A percentile compares a stretch with the other conserved stretches of the same genome.
Conservation (phyloP, 495 filamentous ascomycete genomes). For the Clavariopsis aquatica region DNA sequence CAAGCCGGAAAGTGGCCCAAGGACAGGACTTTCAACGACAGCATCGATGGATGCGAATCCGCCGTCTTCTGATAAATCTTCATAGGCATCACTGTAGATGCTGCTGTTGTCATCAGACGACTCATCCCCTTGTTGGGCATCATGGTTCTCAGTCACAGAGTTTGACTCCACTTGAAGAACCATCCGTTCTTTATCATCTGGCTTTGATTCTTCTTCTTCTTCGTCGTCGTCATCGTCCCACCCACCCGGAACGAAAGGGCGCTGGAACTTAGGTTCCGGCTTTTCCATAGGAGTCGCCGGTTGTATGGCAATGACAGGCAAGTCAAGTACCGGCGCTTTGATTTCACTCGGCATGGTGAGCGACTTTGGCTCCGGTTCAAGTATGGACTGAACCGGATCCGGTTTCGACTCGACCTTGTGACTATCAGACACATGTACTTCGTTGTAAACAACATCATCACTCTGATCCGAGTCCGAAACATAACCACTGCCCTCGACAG, state of each 20-base stretch:
- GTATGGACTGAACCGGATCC: not conserved
- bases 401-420: not conserved
- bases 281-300: slow-evolving; percentile 29
- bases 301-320: slow-evolving; percentile 33
- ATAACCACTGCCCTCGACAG: slow-evolving; percentile 61
- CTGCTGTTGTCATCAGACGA: slow-evolving; percentile 59
- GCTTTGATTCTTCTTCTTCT: not conserved
- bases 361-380: slow-evolving; percentile 28
- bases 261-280: slow-evolving; percentile 22
- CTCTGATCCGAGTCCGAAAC: slow-evolving; percentile 50
- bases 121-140: slow-evolving; percentile 13
- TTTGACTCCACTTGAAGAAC: not conserved
- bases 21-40: slow-evolving; percentile 65
- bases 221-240: slow-evolving; percentile 27
- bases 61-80: slow-evolving; percentile 70
- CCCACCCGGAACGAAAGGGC: slow-evolving; percentile 31
- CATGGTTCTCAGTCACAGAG: not conserved
- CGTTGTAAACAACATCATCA: slow-evolving; percentile 11
- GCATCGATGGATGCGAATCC: slow-evolving; percentile 85
- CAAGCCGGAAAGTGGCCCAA: slow-evolving; percentile 17
- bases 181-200: no score
- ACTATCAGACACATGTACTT: not conserved
- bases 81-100: slow-evolving; percentile 86
- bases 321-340: slow-evolving; percentile 3
- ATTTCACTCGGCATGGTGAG: slow-evolving; percentile 18